phyloP scores from a whole-genome alignment of 805 yeast species.

The Saturnispora sekii region DNA sequence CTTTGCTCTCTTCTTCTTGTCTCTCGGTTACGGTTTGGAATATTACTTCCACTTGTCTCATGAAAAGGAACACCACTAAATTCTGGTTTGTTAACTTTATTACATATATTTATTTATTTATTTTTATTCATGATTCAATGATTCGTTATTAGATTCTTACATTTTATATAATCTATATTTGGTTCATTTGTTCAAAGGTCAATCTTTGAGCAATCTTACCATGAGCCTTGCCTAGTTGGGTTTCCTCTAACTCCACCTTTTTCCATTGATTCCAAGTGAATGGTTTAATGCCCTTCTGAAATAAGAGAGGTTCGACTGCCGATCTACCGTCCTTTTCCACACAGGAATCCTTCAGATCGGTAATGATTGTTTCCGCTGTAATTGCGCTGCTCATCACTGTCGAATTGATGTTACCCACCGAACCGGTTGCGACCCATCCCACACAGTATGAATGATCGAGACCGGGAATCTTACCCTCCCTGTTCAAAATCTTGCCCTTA shows the following conservation, averaged over 20 bases:
- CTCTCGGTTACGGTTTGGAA: constrained; percentile 83
- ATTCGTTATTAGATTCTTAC: constrained; percentile 2
- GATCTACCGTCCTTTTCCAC: constrained; percentile 25
- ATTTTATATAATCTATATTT: constrained; percentile 20
- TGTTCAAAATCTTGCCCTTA: constrained; percentile 37
- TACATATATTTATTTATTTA: constrained; percentile 11
- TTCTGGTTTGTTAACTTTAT: neutral
- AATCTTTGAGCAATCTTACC: constrained; percentile 57
- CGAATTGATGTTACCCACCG: constrained; percentile 82
- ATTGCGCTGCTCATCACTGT: constrained; percentile 80
- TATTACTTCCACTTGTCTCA: constrained; percentile 82
- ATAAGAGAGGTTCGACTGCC: constrained; percentile 18
- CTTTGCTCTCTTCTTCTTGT: constrained; percentile 55
- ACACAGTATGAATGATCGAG: constrained; percentile 55
- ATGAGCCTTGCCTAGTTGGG: constrained; percentile 32
- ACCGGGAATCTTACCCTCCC: constrained; percentile 33
- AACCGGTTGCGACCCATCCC: constrained; percentile 88
- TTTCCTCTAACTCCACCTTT: constrained; percentile 45
- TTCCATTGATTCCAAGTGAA: constrained; percentile 65
- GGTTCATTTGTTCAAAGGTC: constrained; percentile 37
- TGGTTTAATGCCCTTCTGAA: constrained; percentile 17
- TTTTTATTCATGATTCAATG: constrained; percentile 9
- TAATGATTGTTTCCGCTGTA: constrained; percentile 55
- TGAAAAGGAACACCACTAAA: constrained; percentile 39
- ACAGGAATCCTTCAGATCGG: constrained; percentile 31